A percentile compares a stretch with the other conserved stretches of the same genome.
Evolutionary conservation across 2,329 filamentous ascomycete genomes (phyloP).

Genomic region (Botrytis byssoidea): DNA sequence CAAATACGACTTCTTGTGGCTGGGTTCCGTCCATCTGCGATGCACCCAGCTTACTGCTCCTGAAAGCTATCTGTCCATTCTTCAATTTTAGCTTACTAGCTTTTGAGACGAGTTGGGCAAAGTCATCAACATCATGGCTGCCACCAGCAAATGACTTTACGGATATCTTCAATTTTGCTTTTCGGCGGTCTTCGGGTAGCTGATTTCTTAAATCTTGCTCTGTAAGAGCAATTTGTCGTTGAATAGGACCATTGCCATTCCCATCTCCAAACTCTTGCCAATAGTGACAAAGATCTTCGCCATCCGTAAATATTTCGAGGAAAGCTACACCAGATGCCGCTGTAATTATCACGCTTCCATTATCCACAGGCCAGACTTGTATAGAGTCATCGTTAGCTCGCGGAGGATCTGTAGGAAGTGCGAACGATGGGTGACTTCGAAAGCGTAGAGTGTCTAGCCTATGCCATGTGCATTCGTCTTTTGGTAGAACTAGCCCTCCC

Average conservation of each 20-base stretch:
- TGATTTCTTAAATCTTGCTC: conserved; percentile 72
- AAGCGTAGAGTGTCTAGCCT: conserved; percentile 85
- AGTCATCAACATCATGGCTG: conserved; percentile 73
- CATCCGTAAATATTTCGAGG: conserved; percentile 76
- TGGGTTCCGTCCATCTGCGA: conserved; percentile 69
- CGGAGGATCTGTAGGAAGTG: conserved; percentile 71
- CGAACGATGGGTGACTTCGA: conserved; percentile 86
- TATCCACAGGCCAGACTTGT: conserved; percentile 82
- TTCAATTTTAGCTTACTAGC: conserved; percentile 71
- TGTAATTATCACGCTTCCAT: conserved; percentile 71
- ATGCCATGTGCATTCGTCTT: conserved; percentile 90
- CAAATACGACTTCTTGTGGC: conserved; percentile 71
- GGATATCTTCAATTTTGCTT: conserved; percentile 66
- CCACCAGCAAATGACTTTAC: conserved; percentile 77
- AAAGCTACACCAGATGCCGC: conserved; percentile 81
- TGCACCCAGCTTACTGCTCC: conserved; percentile 70
- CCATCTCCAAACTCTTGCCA: conserved; percentile 78
- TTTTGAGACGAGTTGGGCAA: conserved; percentile 67
- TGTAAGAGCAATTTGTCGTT: conserved; percentile 70
- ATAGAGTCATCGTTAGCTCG: conserved; percentile 69
- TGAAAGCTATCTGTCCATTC: conserved; percentile 71
- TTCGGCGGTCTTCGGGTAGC: conserved; percentile 70
- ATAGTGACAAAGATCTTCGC: conserved; percentile 74
- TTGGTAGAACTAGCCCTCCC: conserved; percentile 69
- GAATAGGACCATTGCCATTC: conserved; percentile 56